These are phyloP conservation scores for Trametes elegans DNA, from an alignment of 768 basidiomycete genomes.

Conservation along the genomic window DNA sequence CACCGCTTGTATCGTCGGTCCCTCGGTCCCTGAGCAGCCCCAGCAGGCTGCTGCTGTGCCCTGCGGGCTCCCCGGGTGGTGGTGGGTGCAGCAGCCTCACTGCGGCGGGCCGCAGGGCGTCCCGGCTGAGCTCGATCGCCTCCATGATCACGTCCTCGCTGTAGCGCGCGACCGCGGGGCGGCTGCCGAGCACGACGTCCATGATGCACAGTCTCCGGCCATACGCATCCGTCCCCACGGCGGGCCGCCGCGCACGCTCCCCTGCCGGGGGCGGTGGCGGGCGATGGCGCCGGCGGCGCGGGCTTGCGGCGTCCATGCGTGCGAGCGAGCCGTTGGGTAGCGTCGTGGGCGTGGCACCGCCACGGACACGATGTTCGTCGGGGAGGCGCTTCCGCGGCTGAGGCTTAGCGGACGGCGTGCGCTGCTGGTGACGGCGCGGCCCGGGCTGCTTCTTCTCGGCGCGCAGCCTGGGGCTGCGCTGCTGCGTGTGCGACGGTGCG, in stretches of 20 bases:
- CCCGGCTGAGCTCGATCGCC: conserved; percentile 27
- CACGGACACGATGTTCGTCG: conserved; percentile 11
- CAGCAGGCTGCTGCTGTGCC: too few species aligned
- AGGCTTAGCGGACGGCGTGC: conserved; percentile 1
- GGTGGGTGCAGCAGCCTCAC: too few species aligned
- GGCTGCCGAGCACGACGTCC: conserved; percentile 47
- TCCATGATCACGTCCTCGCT: conserved; percentile 32
- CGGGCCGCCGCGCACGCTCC: conserved; percentile 22
- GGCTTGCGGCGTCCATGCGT: conserved; percentile 4
- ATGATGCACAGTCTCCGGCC: conserved; percentile 40
- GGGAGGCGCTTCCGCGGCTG: conserved; percentile 3
- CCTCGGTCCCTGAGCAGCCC: conserved; percentile 40
- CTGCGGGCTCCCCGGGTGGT: too few species aligned
- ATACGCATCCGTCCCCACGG: conserved; percentile 30
- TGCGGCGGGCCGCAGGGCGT: conserved; percentile 9
- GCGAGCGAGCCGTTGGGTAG: conserved; percentile 1
- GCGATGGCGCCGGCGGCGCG: conserved; percentile 16
- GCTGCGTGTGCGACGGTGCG: too few species aligned
- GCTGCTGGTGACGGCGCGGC: conserved; percentile 5
- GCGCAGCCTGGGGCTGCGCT: conserved; percentile 7
- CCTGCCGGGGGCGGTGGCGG: conserved; percentile 10
- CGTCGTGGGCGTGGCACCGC: conserved; percentile 9
- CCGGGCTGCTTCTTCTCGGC: conserved; percentile 7
- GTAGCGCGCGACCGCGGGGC: conserved; percentile 30
- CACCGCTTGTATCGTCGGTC: conserved; percentile 26